These are phyloP conservation scores for Exophiala viscosa DNA, from an alignment of 2,329 filamentous ascomycete species.

Conservation along the genomic window DNA sequence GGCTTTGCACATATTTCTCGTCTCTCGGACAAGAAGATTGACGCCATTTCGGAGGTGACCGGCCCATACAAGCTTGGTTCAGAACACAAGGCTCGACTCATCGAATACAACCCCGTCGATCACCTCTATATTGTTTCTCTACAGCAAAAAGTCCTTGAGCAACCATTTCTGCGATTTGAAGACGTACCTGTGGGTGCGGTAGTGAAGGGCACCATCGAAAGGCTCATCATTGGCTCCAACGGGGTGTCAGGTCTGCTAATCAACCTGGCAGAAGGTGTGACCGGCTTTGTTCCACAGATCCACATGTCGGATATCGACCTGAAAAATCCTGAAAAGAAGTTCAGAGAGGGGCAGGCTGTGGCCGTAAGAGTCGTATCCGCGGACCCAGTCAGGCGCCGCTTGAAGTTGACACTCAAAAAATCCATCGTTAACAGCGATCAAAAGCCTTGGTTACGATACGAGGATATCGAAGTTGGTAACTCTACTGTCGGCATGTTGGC, in stretches of 20 bases:
- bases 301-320: constrained; percentile 85
- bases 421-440: constrained; percentile 85
- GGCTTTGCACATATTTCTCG: constrained; percentile 94
- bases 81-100: constrained; percentile 72
- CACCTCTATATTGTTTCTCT: constrained; percentile 82
- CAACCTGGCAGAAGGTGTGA: constrained; percentile 79
- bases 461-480: constrained; percentile 68
- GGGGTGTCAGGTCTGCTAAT: constrained; percentile 79
- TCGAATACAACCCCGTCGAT: constrained; percentile 84
- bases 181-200: constrained; percentile 79
- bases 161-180: constrained; percentile 85
- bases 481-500: constrained; percentile 84
- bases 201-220: constrained; percentile 79
- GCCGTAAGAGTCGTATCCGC: constrained; percentile 82
- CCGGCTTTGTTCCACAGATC: constrained; percentile 79
- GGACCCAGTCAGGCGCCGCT: constrained; percentile 68
- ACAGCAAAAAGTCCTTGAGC: constrained; percentile 75
- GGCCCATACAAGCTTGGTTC: constrained; percentile 77
- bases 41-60: constrained; percentile 69
- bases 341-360: constrained; percentile 77
- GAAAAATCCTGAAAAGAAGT: constrained; percentile 94
- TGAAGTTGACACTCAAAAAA: constrained; percentile 91
- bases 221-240: constrained; percentile 71
- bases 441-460: constrained; percentile 71
- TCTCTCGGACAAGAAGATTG: constrained; percentile 84